Evolutionary conservation across 2,329 filamentous ascomycete genomes (phyloP).

Genomic region (Trichoderma atroviride): DNA sequence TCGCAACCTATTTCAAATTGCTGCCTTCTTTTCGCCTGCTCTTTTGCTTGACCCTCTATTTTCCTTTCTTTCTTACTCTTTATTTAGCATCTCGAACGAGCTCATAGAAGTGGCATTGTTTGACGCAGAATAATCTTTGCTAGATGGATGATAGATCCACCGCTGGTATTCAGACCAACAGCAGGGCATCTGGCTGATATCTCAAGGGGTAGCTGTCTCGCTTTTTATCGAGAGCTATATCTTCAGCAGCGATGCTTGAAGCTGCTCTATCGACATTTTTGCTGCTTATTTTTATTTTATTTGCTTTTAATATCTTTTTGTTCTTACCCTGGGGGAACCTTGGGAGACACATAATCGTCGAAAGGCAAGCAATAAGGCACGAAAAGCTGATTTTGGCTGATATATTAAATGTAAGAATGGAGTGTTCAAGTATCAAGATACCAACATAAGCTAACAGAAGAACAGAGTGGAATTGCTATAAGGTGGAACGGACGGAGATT

Average conservation of each 20-base stretch:
- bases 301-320: neutral
- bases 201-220: neutral
- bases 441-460: neutral
- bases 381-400: neutral
- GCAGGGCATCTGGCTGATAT: neutral
- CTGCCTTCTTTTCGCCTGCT: neutral
- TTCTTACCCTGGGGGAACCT: too few species aligned
- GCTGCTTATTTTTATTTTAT: neutral
- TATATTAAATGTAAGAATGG: neutral
- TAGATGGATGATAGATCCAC: neutral
- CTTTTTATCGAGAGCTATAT: neutral
- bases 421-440: neutral
- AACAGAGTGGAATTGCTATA: neutral
- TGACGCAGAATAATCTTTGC: neutral
- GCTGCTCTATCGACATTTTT: neutral
- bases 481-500: neutral
- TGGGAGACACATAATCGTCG: neutral
- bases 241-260: neutral
- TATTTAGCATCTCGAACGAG: neutral
- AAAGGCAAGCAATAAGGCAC: neutral
- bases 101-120: conserved; percentile 8
- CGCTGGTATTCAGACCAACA: neutral
- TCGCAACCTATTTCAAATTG: neutral
- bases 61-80: neutral
- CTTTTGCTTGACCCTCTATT: neutral